Base-by-base conservation (phyloP, 805 yeast genomes). In the Kluyveromyces starmeri region DNA sequence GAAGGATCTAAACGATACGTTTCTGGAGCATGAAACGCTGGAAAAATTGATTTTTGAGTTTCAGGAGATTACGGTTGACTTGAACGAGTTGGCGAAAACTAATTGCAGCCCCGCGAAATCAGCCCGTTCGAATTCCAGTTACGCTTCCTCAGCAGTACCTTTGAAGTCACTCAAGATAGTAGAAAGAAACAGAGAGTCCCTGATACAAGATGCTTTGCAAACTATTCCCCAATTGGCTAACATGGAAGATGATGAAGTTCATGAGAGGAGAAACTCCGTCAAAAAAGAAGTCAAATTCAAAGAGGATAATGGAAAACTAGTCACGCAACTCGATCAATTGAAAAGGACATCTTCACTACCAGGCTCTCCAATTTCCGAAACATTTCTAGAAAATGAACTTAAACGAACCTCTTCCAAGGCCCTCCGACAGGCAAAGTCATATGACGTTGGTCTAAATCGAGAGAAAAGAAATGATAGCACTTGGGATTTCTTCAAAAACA, bases 151-250 rank as follows among this genome's bases (percentile, higher is more conserved):
- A 4, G 50, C 55, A 5, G 41, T 52, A 19, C 36, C 48, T 27
- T 47, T 45, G 18, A 45, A 44, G 32, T 58, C 61, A 11, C 37
- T 56, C 26, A 51, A 48, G 31, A 40, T 56, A 5, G 35, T 46
- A 3, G 43, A 44, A 27, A 46, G 51, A 26, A 41, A 33, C 46
- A 41, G 33, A 4, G 26, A 30, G 15, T 20, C 33, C 11, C 22
- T 30, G 14, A 12, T 30, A n/a, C 18, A 37, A 13, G 19, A 26
- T 28, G 24, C 28, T 18, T 20, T 26, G 15, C 36, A 37, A n/a
- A n/a, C n/a, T n/a, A n/a, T n/a, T n/a, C n/a, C n/a, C n/a, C n/a
- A n/a, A n/a, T n/a, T n/a, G n/a, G n/a, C n/a, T n/a, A n/a, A n/a
- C n/a, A n/a, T n/a, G n/a, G n/a, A n/a, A n/a, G n/a, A n/a, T n/a